phyloP scores from a whole-genome alignment of 2,329 filamentous ascomycete genomes.

The Colletotrichum falcatum region DNA sequence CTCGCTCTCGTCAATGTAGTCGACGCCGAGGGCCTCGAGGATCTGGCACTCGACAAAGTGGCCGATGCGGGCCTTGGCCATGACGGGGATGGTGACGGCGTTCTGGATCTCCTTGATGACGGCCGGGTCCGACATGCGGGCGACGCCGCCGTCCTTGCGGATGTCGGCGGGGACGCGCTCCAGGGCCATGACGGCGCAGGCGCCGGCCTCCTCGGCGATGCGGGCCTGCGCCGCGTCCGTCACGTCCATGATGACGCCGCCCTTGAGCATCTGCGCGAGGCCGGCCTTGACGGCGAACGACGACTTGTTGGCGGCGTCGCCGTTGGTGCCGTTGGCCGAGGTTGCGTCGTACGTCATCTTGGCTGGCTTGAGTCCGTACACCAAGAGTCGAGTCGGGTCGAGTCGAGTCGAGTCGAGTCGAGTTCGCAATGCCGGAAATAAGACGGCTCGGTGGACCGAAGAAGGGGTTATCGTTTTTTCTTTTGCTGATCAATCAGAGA shows the following conservation, averaged over 20 bases:
- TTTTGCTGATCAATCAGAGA: constrained; percentile 28
- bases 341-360: constrained; percentile 32
- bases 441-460: constrained; percentile 7
- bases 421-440: constrained; percentile 39
- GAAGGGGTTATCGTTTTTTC: constrained; percentile 10
- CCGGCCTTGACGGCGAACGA: constrained; percentile 94
- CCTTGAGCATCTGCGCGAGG: constrained; percentile 97
- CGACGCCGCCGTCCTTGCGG: constrained; percentile 89
- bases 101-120: constrained; percentile 97
- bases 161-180: constrained; percentile 98
- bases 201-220: constrained; percentile 97
- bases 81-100: constrained; percentile 96
- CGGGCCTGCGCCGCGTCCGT: constrained; percentile 93
- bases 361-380: not conserved
- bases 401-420: constrained; percentile 7
- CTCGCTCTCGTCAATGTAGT: constrained; percentile 99
- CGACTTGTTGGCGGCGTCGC: constrained; percentile 48
- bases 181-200: constrained; percentile 97
- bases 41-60: constrained; percentile 99
- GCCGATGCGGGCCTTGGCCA: constrained; percentile 98
- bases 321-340: constrained; percentile 42
- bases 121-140: constrained; percentile 93
- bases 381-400: no score
- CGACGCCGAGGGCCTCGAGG: constrained; percentile 92
- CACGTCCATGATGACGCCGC: constrained; percentile 99